These are phyloP conservation scores for Boletus sp. DNA, from an alignment of 768 basidiomycete genomes.

Conservation along the genomic window DNA sequence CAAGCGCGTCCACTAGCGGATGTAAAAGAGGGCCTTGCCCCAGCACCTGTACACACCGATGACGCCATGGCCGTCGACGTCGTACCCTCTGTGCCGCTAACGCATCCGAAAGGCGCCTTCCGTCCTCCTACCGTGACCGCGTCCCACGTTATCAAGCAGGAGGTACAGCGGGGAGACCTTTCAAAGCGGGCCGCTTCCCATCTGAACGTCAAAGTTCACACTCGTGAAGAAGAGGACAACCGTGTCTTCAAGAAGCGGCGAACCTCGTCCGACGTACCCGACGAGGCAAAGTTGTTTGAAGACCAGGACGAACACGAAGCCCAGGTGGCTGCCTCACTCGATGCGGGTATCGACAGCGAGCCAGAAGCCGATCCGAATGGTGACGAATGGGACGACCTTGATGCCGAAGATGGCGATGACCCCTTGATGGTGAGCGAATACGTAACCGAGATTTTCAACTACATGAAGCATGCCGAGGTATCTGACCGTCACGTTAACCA, in stretches of 20 bases:
- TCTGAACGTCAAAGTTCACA: conserved; percentile 33
- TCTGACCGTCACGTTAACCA: conserved; percentile 3
- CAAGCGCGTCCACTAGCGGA: conserved; percentile 25
- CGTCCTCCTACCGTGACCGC: conserved; percentile 30
- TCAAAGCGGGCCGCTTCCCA: conserved; percentile 33
- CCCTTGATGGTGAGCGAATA: conserved; percentile 98
- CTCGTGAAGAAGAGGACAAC: conserved; percentile 51
- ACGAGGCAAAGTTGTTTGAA: conserved; percentile 41
- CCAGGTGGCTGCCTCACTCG: conserved; percentile 40
- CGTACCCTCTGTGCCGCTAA: conserved; percentile 24
- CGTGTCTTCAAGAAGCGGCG: conserved; percentile 73
- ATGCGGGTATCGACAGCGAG: conserved; percentile 43
- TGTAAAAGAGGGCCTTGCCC: conserved; percentile 27
- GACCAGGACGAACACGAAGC: conserved; percentile 35
- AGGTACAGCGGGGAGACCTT: conserved; percentile 26
- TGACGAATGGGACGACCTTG: conserved; percentile 84
- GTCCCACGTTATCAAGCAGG: conserved; percentile 26
- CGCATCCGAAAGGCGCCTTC: conserved; percentile 5
- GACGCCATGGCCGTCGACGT: conserved; percentile 54
- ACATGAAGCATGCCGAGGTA: conserved; percentile 85
- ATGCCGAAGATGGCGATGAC: conserved; percentile 88
- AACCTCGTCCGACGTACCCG: conserved; percentile 64
- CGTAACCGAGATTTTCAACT: conserved; percentile 88
- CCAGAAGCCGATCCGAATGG: conserved; percentile 64
- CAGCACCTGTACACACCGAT: conserved; percentile 35